phyloP scores from a whole-genome alignment of 768 basidiomycete genomes.

The Fomitopsis pulvina region DNA sequence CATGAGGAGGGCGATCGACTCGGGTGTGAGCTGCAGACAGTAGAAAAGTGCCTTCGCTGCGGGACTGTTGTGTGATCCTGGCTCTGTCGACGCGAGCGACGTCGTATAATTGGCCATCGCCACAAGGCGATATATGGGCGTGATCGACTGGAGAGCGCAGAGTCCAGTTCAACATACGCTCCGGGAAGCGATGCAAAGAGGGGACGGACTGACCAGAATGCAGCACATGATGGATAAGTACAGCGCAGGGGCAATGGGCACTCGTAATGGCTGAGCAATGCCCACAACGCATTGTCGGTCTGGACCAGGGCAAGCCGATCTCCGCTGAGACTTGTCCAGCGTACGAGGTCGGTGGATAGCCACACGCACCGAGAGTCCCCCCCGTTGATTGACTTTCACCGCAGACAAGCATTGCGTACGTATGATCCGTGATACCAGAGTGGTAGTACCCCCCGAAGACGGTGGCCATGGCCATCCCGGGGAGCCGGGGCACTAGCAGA shows the following conservation, averaged over 20 bases:
- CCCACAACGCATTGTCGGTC: slow-evolving; percentile 1
- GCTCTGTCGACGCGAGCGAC: slow-evolving; percentile 5
- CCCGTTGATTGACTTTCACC: no score
- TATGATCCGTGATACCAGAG: background rate
- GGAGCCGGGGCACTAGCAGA: background rate
- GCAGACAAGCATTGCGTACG: background rate
- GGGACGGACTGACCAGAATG: slow-evolving; percentile 7
- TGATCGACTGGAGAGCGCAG: background rate
- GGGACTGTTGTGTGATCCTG: slow-evolving; percentile 9
- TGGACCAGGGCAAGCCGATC: slow-evolving; percentile 1
- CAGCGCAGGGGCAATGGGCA: background rate
- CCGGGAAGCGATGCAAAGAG: no score
- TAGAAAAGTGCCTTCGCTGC: slow-evolving; percentile 10
- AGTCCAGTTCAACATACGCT: background rate
- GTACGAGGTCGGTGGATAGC: background rate
- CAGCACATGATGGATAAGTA: background rate
- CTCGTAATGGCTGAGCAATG: slow-evolving; percentile 4
- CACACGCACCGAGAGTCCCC: no score
- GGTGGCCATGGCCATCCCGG: background rate
- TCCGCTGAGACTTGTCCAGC: slow-evolving; percentile 1
- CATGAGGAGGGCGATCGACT: slow-evolving; percentile 8
- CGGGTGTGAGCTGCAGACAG: slow-evolving; percentile 14
- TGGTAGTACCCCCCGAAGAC: slow-evolving; percentile 3
- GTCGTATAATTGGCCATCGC: slow-evolving; percentile 9
- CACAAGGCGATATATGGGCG: slow-evolving; percentile 9